Base-by-base conservation (phyloP, 1,284 basidiomycete species). In the Ceratobasidium sp. region DNA sequence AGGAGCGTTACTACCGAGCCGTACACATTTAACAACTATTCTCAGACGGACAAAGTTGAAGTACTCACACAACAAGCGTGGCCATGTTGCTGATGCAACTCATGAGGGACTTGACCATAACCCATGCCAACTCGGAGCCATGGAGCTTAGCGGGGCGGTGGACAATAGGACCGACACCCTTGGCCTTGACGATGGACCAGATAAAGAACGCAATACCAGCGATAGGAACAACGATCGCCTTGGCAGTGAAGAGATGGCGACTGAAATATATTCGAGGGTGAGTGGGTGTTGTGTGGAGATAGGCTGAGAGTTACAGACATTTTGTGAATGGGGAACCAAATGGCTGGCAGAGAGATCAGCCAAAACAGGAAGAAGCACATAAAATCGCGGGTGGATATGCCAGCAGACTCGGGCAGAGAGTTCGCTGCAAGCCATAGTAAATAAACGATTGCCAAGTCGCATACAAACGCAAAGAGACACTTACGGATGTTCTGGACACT, bases 301-400 rank as follows among this genome's bases (percentile, higher is more conserved):
- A 29, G 14, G 50, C 33, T 53, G 15, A 75, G 76, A 78, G 48
- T 22, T 45, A 82, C 87, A 75, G 79, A 90, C 89, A 95, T 90
- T 81, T 92, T 88, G 84, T 94, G 92, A 54, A 94, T 89, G 3
- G 92, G 92, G 75, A 94, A 90, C 89, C 89, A 93, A 77, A 95
- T 91, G 31, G 90, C 89, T 3, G 93, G 92, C 14, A 96, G 85
- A 44, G 90, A 92, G 72, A 95, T 86, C 53, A 95, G 83, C 89
- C 93, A 95, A 85, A 95, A 97, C 76, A 97, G 84, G 85, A 96
- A 91, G 87, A 96, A 97, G 77, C 89, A 89, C 82, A 95, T 83
- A 79, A 93, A 92, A 81, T 92, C 90, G 50, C 86, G 84, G 1
- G 90, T 91, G 59, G 86, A 91, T 17, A 89, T 93, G 41, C 91